Evolutionary conservation across 1,284 basidiomycete genomes (phyloP).

Genomic region (Tremellales sp.): DNA sequence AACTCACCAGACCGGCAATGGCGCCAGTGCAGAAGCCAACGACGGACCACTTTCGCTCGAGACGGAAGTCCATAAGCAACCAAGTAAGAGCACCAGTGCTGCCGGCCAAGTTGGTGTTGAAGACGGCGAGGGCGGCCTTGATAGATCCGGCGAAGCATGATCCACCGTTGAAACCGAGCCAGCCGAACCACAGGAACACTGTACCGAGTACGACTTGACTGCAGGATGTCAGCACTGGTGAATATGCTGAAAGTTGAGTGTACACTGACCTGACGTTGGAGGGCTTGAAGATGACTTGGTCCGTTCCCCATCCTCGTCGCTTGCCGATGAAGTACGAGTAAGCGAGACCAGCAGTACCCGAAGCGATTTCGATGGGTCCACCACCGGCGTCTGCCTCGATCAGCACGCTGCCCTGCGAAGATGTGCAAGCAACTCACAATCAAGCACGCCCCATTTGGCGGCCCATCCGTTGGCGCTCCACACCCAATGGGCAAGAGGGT

Average conservation of each 20-base stretch:
- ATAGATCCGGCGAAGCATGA: constrained; percentile 88
- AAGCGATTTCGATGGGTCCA: constrained; percentile 88
- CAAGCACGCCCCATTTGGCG: constrained; percentile 82
- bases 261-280: constrained; percentile 69
- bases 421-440: constrained; percentile 50
- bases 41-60: constrained; percentile 71
- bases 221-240: background rate
- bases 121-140: constrained; percentile 77
- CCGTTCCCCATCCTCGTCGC: constrained; percentile 63
- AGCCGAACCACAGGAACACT: constrained; percentile 84
- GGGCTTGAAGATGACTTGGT: constrained; percentile 82
- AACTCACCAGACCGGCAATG: constrained; percentile 64
- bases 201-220: constrained; percentile 78
- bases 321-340: constrained; percentile 65
- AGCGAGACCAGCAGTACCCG: constrained; percentile 78
- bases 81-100: constrained; percentile 65
- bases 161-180: constrained; percentile 58
- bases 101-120: constrained; percentile 70
- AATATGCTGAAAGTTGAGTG: background rate
- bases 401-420: background rate
- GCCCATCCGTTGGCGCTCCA: constrained; percentile 81
- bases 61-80: constrained; percentile 79
- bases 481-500: constrained; percentile 71
- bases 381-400: constrained; percentile 58
- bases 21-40: constrained; percentile 81